Evolutionary conservation across 2,329 filamentous ascomycete species (phyloP).

Genomic region (Blastomyces percursus): DNA sequence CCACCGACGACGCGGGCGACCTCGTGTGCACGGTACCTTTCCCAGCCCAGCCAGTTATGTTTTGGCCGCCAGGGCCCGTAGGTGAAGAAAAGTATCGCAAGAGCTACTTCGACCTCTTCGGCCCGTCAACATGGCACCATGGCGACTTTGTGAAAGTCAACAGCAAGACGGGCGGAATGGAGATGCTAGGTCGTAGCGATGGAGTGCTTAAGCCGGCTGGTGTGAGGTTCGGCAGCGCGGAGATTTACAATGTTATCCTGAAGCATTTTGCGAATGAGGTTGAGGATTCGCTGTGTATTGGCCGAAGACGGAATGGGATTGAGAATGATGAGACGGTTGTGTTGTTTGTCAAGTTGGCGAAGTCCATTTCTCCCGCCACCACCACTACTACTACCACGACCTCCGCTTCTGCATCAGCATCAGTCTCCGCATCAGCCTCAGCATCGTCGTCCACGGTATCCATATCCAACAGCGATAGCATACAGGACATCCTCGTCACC

Average conservation of each 20-base stretch:
- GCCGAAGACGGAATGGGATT: conserved; percentile 54
- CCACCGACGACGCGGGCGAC: conserved; percentile 64
- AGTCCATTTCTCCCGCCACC: neutral
- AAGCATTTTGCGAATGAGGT: conserved; percentile 68
- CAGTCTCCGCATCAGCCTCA: neutral
- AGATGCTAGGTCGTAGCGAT: conserved; percentile 88
- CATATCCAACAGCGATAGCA: conserved; percentile 6
- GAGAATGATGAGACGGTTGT: conserved; percentile 81
- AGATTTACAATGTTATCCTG: conserved; percentile 92
- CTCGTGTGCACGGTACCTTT: conserved; percentile 80
- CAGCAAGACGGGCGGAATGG: conserved; percentile 59
- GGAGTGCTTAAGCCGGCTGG: conserved; percentile 88
- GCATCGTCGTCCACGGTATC: conserved; percentile 9
- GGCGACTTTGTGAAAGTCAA: conserved; percentile 78
- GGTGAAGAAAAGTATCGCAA: conserved; percentile 67
- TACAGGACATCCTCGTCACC: neutral
- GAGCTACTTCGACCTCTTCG: conserved; percentile 82
- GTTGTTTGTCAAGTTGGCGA: conserved; percentile 69
- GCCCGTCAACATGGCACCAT: conserved; percentile 66
- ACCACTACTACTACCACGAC: conserved; percentile 6
- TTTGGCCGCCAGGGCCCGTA: conserved; percentile 57
- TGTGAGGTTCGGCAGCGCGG: conserved; percentile 82
- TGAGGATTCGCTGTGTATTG: conserved; percentile 80
- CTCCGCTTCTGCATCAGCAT: neutral
- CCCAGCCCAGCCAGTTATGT: conserved; percentile 80